Conservation (phyloP, 2,329 filamentous ascomycete species). For the Cryphonectria naterciae region DNA sequence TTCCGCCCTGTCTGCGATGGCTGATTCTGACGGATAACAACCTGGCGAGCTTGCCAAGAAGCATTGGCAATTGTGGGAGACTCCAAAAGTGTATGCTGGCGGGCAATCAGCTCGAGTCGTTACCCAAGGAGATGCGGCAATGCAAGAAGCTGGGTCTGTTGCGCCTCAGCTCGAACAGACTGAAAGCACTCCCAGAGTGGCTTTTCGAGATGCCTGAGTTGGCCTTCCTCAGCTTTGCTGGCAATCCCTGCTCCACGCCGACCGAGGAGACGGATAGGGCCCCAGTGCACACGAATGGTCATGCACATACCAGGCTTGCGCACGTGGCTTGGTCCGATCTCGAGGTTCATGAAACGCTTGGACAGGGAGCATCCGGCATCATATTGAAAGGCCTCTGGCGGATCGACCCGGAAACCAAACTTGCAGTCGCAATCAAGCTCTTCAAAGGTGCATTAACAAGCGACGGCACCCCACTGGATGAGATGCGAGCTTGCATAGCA, state of each 20-base stretch:
- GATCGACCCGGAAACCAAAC: conserved; percentile 32
- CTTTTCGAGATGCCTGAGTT: conserved; percentile 49
- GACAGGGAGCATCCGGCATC: conserved; percentile 51
- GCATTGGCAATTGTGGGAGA: conserved; percentile 46
- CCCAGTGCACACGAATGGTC: neutral
- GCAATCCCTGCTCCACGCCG: conserved; percentile 47
- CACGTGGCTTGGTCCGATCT: conserved; percentile 47
- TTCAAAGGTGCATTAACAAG: conserved; percentile 52
- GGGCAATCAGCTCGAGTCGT: conserved; percentile 45
- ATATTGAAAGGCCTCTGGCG: conserved; percentile 48
- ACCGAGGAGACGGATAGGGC: conserved; percentile 21
- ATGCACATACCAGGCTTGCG: conserved; percentile 35
- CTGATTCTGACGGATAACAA: conserved; percentile 53
- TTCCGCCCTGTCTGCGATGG: conserved; percentile 50
- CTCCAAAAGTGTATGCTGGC: conserved; percentile 56
- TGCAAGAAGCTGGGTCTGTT: conserved; percentile 50
- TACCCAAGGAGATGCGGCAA: conserved; percentile 48
- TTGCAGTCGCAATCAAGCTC: conserved; percentile 52
- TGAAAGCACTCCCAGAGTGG: conserved; percentile 47
- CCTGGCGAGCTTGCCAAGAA: conserved; percentile 44
- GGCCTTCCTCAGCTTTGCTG: conserved; percentile 51
- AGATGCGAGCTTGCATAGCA: conserved; percentile 51
- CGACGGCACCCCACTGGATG: conserved; percentile 53
- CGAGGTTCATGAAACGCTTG: conserved; percentile 45
- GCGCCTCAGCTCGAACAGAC: conserved; percentile 47